Evolutionary conservation across 1,139 yeast species (phyloP), one percentile per base, ranked within the genome.

Genomic region (Meyerozyma elateridarum): DNA sequence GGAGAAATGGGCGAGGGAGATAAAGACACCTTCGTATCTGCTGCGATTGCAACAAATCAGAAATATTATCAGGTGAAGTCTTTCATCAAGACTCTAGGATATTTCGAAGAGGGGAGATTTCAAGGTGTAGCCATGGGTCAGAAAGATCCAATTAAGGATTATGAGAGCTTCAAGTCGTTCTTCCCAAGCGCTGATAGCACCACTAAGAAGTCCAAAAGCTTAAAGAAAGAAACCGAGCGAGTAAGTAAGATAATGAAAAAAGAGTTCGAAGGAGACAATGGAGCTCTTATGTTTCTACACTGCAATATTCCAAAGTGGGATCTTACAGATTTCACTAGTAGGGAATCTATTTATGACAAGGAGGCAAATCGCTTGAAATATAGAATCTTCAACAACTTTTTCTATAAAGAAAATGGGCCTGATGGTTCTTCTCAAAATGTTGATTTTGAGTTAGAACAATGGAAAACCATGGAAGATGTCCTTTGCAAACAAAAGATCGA

Each of bases 1-100:
- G 84, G 84, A 7, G 73, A 68, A 18, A 68, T 60, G 37, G 85
- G 85, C 22, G 83, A 77, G 52, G 85, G 31, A 11, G 52, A 48
- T 27, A 48, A 48, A 22, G 52, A 48, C 22, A 48, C 52, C 1
- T 48, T 48, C 26, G 38, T 44, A 21, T 48, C 49, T 1, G 52
- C 51, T 3, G 44, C 51, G 1, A 35, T 33, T 12, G 45, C 41
- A 5, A 35, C 41, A 13, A 32, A 37, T n/a, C 36, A 41, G 18
- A 70, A 61, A n/a, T 74, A 61, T 33, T 77, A 77, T 46, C 83
- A 76, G 47, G 72, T 77, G 6, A 70, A 47, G 34, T 55, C 66
- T 2, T 53, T 42, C 33, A 38, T 45, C 5, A 24, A 30, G 8
- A 28, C 42, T 1, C 15, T 36, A 8, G 42, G 42, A 5, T 35